phyloP scores from a whole-genome alignment of 768 basidiomycete species.

The Stropharia rugosoannulata region DNA sequence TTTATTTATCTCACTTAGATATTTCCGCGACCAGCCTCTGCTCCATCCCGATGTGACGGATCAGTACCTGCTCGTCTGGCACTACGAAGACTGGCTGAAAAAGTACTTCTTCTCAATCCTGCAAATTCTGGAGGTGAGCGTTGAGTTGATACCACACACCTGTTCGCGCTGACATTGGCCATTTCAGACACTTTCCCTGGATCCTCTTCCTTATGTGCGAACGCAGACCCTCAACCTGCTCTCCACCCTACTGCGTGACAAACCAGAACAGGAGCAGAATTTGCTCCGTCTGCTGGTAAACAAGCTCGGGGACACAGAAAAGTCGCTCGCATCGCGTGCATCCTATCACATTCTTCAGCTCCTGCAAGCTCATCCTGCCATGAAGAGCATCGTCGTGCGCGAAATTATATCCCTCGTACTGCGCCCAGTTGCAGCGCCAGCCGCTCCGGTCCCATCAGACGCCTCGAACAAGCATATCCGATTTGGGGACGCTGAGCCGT shows the following conservation, averaged over 20 bases:
- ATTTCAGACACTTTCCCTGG: conserved; percentile 70
- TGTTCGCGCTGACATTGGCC: not conserved
- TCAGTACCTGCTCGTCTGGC: conserved; percentile 75
- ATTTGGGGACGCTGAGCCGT: conserved; percentile 41
- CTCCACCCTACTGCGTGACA: conserved; percentile 77
- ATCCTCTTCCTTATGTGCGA: conserved; percentile 85
- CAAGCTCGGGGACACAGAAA: conserved; percentile 92
- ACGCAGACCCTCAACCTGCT: conserved; percentile 81
- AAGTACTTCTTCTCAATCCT: conserved; percentile 93
- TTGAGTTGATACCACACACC: conserved; percentile 34
- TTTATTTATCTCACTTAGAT: conserved; percentile 43
- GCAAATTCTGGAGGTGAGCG: conserved; percentile 90
- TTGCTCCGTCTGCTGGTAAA: conserved; percentile 88
- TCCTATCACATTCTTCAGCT: conserved; percentile 89
- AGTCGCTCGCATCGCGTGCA: conserved; percentile 82
- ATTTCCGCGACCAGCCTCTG: conserved; percentile 87
- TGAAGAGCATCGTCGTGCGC: conserved; percentile 88
- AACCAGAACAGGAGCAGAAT: conserved; percentile 98
- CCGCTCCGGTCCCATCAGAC: conserved; percentile 26
- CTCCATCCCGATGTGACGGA: conserved; percentile 64
- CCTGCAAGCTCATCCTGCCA: conserved; percentile 86
- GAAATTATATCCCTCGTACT: conserved; percentile 83
- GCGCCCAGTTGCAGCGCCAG: conserved; percentile 46
- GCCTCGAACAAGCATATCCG: conserved; percentile 47
- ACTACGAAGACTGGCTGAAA: conserved; percentile 98